Evolutionary conservation across 2,329 filamentous ascomycete species (phyloP), one percentile per base, ranked within the genome.

Genomic region (Xylaria sp.): DNA sequence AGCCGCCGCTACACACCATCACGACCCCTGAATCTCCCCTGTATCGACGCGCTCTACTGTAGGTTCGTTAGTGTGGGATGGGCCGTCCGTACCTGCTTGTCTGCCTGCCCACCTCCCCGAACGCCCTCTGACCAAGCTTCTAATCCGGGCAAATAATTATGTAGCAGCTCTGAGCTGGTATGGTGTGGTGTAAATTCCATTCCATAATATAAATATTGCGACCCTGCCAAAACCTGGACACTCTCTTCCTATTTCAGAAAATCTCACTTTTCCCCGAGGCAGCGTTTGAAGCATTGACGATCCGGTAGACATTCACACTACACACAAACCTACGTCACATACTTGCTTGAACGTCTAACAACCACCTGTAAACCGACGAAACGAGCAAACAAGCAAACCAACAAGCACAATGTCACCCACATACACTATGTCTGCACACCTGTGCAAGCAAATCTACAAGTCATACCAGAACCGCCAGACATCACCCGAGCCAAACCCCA

Each of bases 371-470:
- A 32, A 13, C 32, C 39, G 32, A 32, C 15, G 39, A 46, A 46
- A 20, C 13, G 28, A 37, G 25, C 28, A 34, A 48, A 9, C 39
- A 20, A 37, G 41, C 13, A 44, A 66, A 9, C 28, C 10, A 37
- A 48, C 13, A 44, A 68, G 48, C 72, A 50, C 72, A 50, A 89
- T 89, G 87, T 84, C 86, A 65, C 86, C 86, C 60, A 88, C 87
- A 46, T 87, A 89, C 81, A 88, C 87, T 72, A 88, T 89, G 84
- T 88, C 87, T 18, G 86, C 87, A 74, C 87, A 89, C 74, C 80
- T 89, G 78, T 87, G 86, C 85, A 88, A 87, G 79, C 83, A 88
- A 75, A 86, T 89, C 80, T 86, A 84, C 81, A 82, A 85, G 61
- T 88, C 87, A n/a, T 89, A 87, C 85, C 84, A 87, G 76, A 79